These are phyloP conservation scores for Giardia muris DNA, from an alignment of 208 protist genomes.

Conservation along the genomic window DNA sequence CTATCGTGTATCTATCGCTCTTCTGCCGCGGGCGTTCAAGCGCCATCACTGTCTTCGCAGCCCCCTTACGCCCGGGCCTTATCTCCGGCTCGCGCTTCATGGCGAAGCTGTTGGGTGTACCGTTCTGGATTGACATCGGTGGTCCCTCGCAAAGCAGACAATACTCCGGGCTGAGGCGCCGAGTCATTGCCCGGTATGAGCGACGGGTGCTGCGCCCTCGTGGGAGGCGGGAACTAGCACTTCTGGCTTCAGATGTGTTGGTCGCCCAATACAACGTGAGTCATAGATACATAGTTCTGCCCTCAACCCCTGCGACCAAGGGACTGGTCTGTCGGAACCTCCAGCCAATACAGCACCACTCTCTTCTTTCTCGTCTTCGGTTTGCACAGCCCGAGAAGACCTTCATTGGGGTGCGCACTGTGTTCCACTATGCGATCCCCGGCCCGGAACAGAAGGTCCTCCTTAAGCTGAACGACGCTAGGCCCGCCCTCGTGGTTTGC, in stretches of 20 bases:
- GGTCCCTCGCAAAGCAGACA: not conserved
- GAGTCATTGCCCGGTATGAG: not conserved
- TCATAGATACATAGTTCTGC: not conserved
- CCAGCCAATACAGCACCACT: not conserved
- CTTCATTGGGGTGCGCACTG: not conserved
- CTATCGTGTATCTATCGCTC: not conserved
- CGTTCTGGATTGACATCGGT: not conserved
- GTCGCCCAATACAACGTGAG: not conserved
- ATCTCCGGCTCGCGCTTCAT: not conserved
- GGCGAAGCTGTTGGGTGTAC: not conserved
- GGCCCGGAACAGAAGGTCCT: not conserved
- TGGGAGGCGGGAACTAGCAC: not conserved
- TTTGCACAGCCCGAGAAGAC: not conserved
- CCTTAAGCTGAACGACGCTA: not conserved
- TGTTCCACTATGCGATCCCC: constrained; percentile 1
- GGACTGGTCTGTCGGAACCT: not conserved
- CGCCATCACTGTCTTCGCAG: not conserved
- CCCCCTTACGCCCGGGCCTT: not conserved
- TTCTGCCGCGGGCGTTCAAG: not conserved
- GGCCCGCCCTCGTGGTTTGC: not conserved
- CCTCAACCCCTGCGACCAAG: not conserved
- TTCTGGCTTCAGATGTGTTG: not conserved
- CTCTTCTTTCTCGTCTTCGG: not conserved
- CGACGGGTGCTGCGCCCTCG: not conserved
- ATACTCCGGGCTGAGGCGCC: not conserved